Conservation (phyloP, 2,329 filamentous ascomycete genomes). For the Ceratocystis alfenasii region DNA sequence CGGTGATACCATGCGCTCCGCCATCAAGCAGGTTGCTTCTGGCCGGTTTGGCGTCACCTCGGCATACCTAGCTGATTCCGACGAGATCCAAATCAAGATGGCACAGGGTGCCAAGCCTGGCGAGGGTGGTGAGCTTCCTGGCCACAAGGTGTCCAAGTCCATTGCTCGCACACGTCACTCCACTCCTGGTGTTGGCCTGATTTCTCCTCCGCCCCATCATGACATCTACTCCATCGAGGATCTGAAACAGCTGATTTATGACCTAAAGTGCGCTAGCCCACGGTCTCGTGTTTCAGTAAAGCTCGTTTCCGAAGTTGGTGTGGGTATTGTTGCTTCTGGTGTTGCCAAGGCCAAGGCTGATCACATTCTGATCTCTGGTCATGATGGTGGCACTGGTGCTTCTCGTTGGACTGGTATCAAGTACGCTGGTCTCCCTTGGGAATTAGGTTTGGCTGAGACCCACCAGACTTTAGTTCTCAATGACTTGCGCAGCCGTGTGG, state of each 20-base stretch:
- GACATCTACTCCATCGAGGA: conserved; percentile 99
- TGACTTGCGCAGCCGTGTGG: conserved; percentile 85
- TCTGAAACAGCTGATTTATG: conserved; percentile 94
- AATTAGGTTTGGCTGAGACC: conserved; percentile 89
- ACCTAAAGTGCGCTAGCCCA: conserved; percentile 91
- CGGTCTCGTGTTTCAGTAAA: conserved; percentile 89
- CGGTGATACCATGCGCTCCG: conserved; percentile 91
- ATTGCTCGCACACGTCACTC: conserved; percentile 93
- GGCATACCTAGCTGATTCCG: conserved; percentile 85
- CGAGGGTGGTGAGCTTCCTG: conserved; percentile 92
- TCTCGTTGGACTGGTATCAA: conserved; percentile 98
- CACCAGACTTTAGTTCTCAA: conserved; percentile 94
- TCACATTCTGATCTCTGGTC: conserved; percentile 91
- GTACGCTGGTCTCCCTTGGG: conserved; percentile 93
- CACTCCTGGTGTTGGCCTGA: conserved; percentile 88
- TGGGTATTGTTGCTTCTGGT: conserved; percentile 93
- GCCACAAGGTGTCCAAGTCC: conserved; percentile 88
- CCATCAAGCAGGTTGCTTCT: conserved; percentile 95
- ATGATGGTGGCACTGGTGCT: conserved; percentile 92
- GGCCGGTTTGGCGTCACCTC: conserved; percentile 94
- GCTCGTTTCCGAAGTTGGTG: conserved; percentile 92
- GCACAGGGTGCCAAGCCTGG: conserved; percentile 95
- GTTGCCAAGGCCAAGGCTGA: conserved; percentile 96
- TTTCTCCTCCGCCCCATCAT: conserved; percentile 91
- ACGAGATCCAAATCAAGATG: conserved; percentile 99